Evolutionary conservation across 1,284 basidiomycete genomes (phyloP).

Genomic region (Apiotrichum porosum): DNA sequence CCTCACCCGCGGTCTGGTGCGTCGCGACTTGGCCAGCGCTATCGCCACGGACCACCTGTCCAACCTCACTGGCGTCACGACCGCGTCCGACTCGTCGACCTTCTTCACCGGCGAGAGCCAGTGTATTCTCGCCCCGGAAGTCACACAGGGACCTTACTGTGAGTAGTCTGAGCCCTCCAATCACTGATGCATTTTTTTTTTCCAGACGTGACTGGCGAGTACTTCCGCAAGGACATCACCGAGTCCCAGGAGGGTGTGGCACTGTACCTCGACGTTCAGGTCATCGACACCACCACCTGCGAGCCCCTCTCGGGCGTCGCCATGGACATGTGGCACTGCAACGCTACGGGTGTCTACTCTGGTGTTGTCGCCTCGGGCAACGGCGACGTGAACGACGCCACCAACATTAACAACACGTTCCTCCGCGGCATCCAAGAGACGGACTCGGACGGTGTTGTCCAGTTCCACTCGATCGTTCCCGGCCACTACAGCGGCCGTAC

Average conservation of each 20-base stretch:
- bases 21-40: constrained; percentile 3
- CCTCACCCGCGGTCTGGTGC: not conserved
- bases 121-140: constrained; percentile 21
- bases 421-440: constrained; percentile 65
- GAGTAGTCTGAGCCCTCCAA: not conserved
- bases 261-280: constrained; percentile 36
- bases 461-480: constrained; percentile 66
- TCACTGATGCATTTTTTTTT: too few relatives aligned
- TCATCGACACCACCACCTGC: constrained; percentile 67
- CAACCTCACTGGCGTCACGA: constrained; percentile 16
- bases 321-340: constrained; percentile 64
- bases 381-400: constrained; percentile 41
- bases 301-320: constrained; percentile 62
- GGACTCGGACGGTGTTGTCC: constrained; percentile 61
- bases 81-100: constrained; percentile 1
- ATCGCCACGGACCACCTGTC: constrained; percentile 8
- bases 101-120: constrained; percentile 12
- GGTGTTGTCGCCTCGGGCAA: constrained; percentile 48
- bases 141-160: constrained; percentile 24
- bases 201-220: constrained; percentile 20
- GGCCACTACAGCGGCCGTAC: constrained; percentile 53
- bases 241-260: constrained; percentile 55
- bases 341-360: constrained; percentile 51
- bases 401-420: constrained; percentile 52
- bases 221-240: constrained; percentile 53